Base-by-base conservation (phyloP, 495 filamentous ascomycete genomes). In the Daldinia grandis region DNA sequence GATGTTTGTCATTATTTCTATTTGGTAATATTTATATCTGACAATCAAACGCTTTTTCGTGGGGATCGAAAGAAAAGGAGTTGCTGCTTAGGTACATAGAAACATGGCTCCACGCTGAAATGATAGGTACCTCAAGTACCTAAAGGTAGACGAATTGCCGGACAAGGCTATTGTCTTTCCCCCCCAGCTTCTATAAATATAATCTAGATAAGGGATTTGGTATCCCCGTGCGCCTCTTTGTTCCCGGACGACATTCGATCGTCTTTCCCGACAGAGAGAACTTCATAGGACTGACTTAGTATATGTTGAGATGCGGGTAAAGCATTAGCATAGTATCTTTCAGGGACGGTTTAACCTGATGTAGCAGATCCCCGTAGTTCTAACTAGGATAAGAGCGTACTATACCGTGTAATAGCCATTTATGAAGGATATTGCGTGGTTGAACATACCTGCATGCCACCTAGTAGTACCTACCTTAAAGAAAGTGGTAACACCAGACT, bases 101-200 rank as follows among this genome's bases (percentile, higher is more conserved):
- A 47, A 47, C 9, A 9, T 21, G 42, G 17, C 42, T 47, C 42
- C 3, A 19, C 24, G 42, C 19, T 47, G 42, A 47, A 47, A 21
- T 47, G 4, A 4, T 3, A 40, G 42, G 42, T 47, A 47, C 33
- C 33, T 35, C 10, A 33, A 10, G 31, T 33, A 35, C n/a, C n/a
- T n/a, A n/a, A n/a, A 47, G 19, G 42, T 47, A 47, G 4, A 24
- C 8, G 42, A 47, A 47, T 21, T 47, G 42, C 42, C 42, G 42
- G 25, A 55, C 51, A 55, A 55, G 30, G 51, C 25, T 55, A 55
- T 55, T 55, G 51, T 55, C 24, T 35, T 19, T 28, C n/a, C 51
- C 5, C 51, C 30, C 49, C 10, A 30, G 50, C 25, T 54, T 54
- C 50, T 31, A 55, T 30, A 33, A 33, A 33, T 55, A 19, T 55